Evolutionary conservation across 805 yeast species (phyloP).

Genomic region (Metschnikowia cubensis): DNA sequence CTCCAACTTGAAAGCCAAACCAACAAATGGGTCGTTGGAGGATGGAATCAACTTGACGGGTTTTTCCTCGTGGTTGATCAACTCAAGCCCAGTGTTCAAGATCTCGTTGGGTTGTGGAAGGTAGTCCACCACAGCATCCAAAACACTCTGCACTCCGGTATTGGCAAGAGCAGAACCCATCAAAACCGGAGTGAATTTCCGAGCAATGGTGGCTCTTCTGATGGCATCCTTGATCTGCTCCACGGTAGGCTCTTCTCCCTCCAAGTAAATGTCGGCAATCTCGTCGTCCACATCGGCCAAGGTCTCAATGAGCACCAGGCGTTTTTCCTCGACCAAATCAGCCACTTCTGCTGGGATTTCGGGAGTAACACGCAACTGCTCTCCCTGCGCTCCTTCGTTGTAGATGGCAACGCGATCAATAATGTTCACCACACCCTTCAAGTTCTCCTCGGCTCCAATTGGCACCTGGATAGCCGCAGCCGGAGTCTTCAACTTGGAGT

Average conservation of each 20-base stretch:
- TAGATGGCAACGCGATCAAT: slow-evolving; percentile 83
- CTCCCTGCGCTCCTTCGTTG: slow-evolving; percentile 91
- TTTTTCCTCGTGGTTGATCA: slow-evolving; percentile 49
- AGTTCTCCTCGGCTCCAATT: slow-evolving; percentile 84
- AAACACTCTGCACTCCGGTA: slow-evolving; percentile 90
- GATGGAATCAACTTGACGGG: slow-evolving; percentile 76
- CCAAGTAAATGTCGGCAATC: slow-evolving; percentile 88
- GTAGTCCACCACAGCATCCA: slow-evolving; percentile 94
- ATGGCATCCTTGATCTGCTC: slow-evolving; percentile 86
- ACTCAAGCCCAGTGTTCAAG: slow-evolving; percentile 83
- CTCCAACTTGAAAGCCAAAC: slow-evolving; percentile 97
- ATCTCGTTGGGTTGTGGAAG: slow-evolving; percentile 95
- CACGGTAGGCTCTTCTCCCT: slow-evolving; percentile 81
- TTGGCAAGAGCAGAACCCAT: slow-evolving; percentile 99
- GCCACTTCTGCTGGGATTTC: slow-evolving; percentile 76
- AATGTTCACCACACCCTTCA: slow-evolving; percentile 87
- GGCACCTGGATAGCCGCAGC: slow-evolving; percentile 99
- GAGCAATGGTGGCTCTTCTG: slow-evolving; percentile 90
- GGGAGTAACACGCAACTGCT: slow-evolving; percentile 52
- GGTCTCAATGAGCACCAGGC: slow-evolving; percentile 81
- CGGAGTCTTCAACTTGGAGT: slow-evolving; percentile 79
- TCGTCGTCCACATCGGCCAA: slow-evolving; percentile 98
- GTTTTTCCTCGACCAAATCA: slow-evolving; percentile 85
- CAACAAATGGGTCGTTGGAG: slow-evolving; percentile 77
- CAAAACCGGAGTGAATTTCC: slow-evolving; percentile 97